phyloP scores from a whole-genome alignment of 2,329 filamentous ascomycete species.

The Lithohypha guttulata region DNA sequence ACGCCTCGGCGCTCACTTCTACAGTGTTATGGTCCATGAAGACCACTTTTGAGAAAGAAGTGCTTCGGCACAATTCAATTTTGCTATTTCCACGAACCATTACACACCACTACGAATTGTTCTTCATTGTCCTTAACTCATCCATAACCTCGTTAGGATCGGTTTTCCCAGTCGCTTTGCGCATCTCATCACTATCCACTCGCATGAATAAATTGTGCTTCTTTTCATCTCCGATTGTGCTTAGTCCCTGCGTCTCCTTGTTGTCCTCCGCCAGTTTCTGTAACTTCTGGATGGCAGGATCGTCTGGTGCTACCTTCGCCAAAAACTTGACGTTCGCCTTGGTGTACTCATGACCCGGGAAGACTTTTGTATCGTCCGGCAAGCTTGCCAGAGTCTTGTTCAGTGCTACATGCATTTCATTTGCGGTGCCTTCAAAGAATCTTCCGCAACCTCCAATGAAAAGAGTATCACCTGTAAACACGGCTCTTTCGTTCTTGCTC shows the following conservation, averaged over 20 bases:
- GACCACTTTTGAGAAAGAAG: too few relatives aligned
- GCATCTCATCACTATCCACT: constrained; percentile 64
- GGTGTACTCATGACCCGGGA: constrained; percentile 96
- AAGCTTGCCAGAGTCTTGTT: constrained; percentile 73
- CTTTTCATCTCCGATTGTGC: constrained; percentile 97
- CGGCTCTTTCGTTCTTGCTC: constrained; percentile 49
- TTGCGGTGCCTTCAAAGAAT: constrained; percentile 86
- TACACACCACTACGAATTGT: too few relatives aligned
- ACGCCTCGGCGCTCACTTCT: too few relatives aligned
- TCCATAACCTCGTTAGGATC: constrained; percentile 77
- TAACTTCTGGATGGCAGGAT: constrained; percentile 63
- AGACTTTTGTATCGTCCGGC: constrained; percentile 86
- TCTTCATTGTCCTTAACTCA: constrained; percentile 79
- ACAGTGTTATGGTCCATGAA: too few relatives aligned
- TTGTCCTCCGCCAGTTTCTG: constrained; percentile 67
- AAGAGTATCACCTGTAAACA: constrained; percentile 93
- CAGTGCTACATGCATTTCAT: constrained; percentile 78
- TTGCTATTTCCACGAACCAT: too few relatives aligned
- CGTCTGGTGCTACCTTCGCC: constrained; percentile 15
- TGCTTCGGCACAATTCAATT: too few relatives aligned
- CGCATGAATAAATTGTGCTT: constrained; percentile 92
- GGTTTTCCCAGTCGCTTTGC: constrained; percentile 71
- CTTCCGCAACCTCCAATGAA: constrained; percentile 91
- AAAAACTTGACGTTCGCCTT: constrained; percentile 87
- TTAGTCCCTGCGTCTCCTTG: constrained; percentile 83